These are phyloP conservation scores for Aspergillus indologenus DNA, from an alignment of 495 filamentous ascomycete species.

Conservation along the genomic window DNA sequence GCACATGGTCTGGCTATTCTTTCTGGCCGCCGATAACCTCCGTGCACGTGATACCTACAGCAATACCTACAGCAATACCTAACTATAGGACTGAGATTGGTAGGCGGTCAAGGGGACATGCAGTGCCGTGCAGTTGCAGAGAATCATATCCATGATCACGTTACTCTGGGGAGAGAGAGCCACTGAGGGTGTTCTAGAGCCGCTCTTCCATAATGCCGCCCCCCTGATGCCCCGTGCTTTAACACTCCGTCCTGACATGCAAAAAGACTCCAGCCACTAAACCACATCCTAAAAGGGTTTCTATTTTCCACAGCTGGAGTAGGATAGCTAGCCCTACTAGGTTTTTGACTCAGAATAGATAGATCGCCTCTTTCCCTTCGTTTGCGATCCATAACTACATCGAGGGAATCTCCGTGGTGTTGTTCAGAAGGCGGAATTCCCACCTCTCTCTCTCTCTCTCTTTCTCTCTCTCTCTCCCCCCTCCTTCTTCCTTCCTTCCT, in stretches of 20 bases:
- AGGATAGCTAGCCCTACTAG: slow-evolving; percentile 17
- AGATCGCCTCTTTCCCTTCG: background rate
- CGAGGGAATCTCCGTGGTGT: background rate
- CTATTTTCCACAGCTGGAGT: background rate
- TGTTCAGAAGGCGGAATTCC: background rate
- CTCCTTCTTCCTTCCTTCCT: background rate
- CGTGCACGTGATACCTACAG: background rate
- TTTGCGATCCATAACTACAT: slow-evolving; percentile 1
- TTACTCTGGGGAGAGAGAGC: too few relatives aligned
- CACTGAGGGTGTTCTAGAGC: slow-evolving; percentile 27
- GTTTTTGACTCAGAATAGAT: slow-evolving; percentile 6
- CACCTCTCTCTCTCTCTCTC: background rate
- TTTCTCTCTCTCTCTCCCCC: background rate
- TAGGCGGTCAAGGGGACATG: background rate
- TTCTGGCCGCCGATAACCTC: background rate
- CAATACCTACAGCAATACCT: too few relatives aligned
- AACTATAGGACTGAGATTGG: background rate
- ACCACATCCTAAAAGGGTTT: background rate
- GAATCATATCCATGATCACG: slow-evolving; percentile 12
- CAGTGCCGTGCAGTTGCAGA: background rate
- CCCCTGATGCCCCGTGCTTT: slow-evolving; percentile 21
- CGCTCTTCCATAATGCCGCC: slow-evolving; percentile 10
- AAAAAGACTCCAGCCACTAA: slow-evolving; percentile 11
- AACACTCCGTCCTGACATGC: slow-evolving; percentile 13
- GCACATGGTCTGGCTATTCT: background rate